These are phyloP conservation scores for Myriosclerotinia duriaeana DNA, from an alignment of 2,329 filamentous ascomycete genomes.

Conservation along the genomic window DNA sequence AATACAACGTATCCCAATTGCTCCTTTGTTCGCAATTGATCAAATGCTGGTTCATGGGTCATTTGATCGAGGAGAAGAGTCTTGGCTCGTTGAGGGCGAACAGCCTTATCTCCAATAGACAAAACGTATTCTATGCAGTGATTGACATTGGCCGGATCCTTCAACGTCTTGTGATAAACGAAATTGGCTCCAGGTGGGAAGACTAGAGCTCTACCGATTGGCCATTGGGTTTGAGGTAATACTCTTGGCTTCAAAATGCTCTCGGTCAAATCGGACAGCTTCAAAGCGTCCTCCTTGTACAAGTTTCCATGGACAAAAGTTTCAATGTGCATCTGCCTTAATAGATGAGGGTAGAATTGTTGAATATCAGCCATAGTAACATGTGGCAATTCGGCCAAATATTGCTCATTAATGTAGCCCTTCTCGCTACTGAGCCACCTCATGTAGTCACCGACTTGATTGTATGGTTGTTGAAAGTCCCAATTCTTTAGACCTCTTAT, in stretches of 20 bases:
- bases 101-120: slow-evolving; percentile 65
- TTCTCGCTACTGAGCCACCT: slow-evolving; percentile 76
- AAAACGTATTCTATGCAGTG: slow-evolving; percentile 80
- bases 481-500: slow-evolving; percentile 78
- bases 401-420: slow-evolving; percentile 76
- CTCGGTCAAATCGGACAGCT: slow-evolving; percentile 80
- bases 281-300: slow-evolving; percentile 88
- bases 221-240: slow-evolving; percentile 77
- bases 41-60: slow-evolving; percentile 88
- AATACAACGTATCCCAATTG: slow-evolving; percentile 97
- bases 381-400: slow-evolving; percentile 71
- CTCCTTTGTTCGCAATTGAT: slow-evolving; percentile 93
- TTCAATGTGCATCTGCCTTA: slow-evolving; percentile 85
- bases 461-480: slow-evolving; percentile 84
- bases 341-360: slow-evolving; percentile 74
- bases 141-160: slow-evolving; percentile 86
- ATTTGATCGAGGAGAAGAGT: slow-evolving; percentile 83
- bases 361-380: slow-evolving; percentile 74
- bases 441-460: slow-evolving; percentile 81
- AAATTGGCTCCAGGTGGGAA: slow-evolving; percentile 80
- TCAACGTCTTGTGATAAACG: slow-evolving; percentile 75
- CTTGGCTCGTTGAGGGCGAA: slow-evolving; percentile 71
- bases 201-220: slow-evolving; percentile 72
- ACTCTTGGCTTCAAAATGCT: slow-evolving; percentile 70
- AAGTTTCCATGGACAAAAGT: slow-evolving; percentile 87